Evolutionary conservation across 2,329 filamentous ascomycete species (phyloP).

Genomic region (Pleoardoris graminearum): DNA sequence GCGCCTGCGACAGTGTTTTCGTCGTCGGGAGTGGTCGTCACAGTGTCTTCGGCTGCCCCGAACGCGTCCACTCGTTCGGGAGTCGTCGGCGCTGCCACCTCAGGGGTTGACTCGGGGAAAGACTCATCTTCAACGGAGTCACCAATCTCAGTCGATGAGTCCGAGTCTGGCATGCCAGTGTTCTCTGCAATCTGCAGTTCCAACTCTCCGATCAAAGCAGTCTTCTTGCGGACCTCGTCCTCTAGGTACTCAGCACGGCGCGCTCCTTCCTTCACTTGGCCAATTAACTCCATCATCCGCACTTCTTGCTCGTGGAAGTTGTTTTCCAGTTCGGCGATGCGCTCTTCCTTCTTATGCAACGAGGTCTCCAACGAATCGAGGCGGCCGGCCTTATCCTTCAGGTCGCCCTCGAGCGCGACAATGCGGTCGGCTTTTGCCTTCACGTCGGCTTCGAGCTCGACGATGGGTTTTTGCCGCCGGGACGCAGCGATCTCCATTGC

Average conservation of each 20-base stretch:
- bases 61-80: background rate
- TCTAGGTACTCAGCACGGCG: slow-evolving; percentile 17
- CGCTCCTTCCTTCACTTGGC: slow-evolving; percentile 22
- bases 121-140: background rate
- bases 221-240: slow-evolving; percentile 15
- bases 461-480: slow-evolving; percentile 6
- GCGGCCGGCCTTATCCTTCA: slow-evolving; percentile 11
- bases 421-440: slow-evolving; percentile 12
- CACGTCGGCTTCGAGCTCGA: slow-evolving; percentile 16
- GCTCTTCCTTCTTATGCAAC: slow-evolving; percentile 4
- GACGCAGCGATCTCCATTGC: background rate
- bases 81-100: background rate
- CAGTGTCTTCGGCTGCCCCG: background rate
- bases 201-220: slow-evolving; percentile 11
- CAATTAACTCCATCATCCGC: slow-evolving; percentile 19
- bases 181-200: slow-evolving; percentile 10
- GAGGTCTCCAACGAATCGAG: slow-evolving; percentile 8
- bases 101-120: background rate
- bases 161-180: background rate
- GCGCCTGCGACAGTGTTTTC: background rate
- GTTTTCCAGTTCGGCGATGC: slow-evolving; percentile 10
- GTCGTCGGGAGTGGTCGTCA: background rate
- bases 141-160: background rate
- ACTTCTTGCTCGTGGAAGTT: slow-evolving; percentile 10
- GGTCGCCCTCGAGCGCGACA: slow-evolving; percentile 14